These are phyloP conservation scores for Ogataea henricii DNA, from an alignment of 805 yeast species.

Conservation along the genomic window DNA sequence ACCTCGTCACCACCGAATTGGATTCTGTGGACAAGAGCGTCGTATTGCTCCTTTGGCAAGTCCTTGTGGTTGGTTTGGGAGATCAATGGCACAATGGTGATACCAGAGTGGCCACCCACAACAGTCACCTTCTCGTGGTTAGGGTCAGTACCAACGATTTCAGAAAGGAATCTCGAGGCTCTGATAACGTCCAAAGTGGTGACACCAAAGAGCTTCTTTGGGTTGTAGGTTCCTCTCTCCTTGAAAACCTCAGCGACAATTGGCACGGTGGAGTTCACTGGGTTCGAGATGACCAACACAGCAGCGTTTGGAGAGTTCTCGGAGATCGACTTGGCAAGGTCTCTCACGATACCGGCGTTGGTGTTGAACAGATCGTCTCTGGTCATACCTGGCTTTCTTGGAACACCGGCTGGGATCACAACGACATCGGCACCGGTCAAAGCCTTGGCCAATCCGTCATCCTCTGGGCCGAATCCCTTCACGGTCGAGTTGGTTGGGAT, in stretches of 20 bases:
- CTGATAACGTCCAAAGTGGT: constrained; percentile 92
- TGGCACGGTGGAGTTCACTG: constrained; percentile 97
- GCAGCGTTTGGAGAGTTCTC: constrained; percentile 84
- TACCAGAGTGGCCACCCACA: constrained; percentile 97
- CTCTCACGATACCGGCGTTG: constrained; percentile 93
- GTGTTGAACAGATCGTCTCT: constrained; percentile 96
- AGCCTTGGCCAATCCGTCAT: constrained; percentile 67
- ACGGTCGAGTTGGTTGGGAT: constrained; percentile 90
- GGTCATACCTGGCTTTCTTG: constrained; percentile 99
- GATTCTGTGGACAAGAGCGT: constrained; percentile 78
- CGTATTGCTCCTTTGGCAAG: constrained; percentile 63
- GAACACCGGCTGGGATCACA: constrained; percentile 96
- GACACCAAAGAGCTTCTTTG: constrained; percentile 91
- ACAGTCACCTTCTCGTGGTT: constrained; percentile 76
- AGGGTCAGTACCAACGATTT: constrained; percentile 73
- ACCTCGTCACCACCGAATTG: constrained; percentile 94
- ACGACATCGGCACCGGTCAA: constrained; percentile 81
- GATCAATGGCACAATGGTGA: constrained; percentile 90
- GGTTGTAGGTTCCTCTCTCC: constrained; percentile 84
- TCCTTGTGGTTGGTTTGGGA: constrained; percentile 76
- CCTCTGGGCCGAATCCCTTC: constrained; percentile 84
- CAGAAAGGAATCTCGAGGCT: constrained; percentile 80
- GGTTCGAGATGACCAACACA: constrained; percentile 83
- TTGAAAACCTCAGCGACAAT: constrained; percentile 92
- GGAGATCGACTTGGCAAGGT: constrained; percentile 84